Evolutionary conservation across 116 monocot species (phyloP).

Genomic region (Dioscorea cayenensis): DNA sequence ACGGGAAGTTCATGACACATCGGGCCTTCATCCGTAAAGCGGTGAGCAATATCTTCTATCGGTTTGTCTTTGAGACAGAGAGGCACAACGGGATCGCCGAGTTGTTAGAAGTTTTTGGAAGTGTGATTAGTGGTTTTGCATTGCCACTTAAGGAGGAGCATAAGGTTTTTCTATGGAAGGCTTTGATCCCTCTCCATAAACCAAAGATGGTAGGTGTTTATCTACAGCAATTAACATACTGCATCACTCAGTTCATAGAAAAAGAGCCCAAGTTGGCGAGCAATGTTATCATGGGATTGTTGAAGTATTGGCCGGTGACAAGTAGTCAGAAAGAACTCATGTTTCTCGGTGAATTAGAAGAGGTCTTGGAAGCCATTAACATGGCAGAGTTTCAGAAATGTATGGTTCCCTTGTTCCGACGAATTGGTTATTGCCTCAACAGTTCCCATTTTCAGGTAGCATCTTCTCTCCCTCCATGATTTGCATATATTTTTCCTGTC

Average conservation of each 20-base stretch:
- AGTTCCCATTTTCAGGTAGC: slow-evolving; percentile 19
- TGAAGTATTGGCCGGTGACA: slow-evolving; percentile 15
- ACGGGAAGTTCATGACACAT: slow-evolving; percentile 20
- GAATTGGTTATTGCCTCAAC: slow-evolving; percentile 13
- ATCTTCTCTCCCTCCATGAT: background rate
- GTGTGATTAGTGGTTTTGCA: slow-evolving; percentile 19
- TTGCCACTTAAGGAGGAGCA: slow-evolving; percentile 19
- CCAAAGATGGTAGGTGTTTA: slow-evolving; percentile 9
- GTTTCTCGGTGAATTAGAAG: slow-evolving; percentile 18
- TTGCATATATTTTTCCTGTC: background rate
- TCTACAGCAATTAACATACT: slow-evolving; percentile 12
- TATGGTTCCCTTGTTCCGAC: slow-evolving; percentile 14
- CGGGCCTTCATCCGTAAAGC: slow-evolving; percentile 9
- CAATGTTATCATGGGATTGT: slow-evolving; percentile 10
- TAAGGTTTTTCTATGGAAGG: slow-evolving; percentile 12
- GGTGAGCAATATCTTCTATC: slow-evolving; percentile 14
- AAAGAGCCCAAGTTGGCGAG: slow-evolving; percentile 14
- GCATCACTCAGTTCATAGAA: slow-evolving; percentile 15
- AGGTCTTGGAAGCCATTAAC: slow-evolving; percentile 13
- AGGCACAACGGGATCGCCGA: slow-evolving; percentile 16
- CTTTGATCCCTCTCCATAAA: slow-evolving; percentile 18
- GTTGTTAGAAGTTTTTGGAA: slow-evolving; percentile 17
- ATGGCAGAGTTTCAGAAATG: slow-evolving; percentile 13
- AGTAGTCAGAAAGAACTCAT: slow-evolving; percentile 19
- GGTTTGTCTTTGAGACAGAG: slow-evolving; percentile 16